A percentile compares a stretch with the other conserved stretches of the same genome.
phyloP scores from a whole-genome alignment of 1,284 basidiomycete genomes.

The Apiotrichum brassicae region DNA sequence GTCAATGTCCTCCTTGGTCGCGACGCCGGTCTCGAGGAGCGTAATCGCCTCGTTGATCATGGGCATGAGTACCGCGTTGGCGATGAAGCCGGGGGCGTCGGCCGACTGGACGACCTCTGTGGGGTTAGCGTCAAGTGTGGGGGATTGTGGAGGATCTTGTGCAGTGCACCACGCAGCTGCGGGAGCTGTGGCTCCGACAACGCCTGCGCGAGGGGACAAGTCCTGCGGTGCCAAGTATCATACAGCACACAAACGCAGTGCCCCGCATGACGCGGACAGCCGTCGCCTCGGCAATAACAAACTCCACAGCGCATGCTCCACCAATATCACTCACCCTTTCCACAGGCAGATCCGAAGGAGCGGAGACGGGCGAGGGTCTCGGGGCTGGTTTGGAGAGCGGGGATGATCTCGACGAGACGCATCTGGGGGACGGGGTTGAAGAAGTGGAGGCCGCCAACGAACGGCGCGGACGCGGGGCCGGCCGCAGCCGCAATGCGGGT shows the following conservation, averaged over 20 bases:
- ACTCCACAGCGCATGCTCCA: background rate
- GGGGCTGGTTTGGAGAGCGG: conserved; percentile 79
- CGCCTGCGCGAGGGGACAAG: too few species aligned
- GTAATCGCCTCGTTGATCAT: conserved; percentile 71
- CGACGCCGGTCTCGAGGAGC: conserved; percentile 83
- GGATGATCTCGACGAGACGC: conserved; percentile 79
- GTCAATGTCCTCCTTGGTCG: conserved; percentile 90
- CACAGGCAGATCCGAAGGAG: conserved; percentile 78
- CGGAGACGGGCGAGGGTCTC: conserved; percentile 71
- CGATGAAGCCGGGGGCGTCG: conserved; percentile 74
- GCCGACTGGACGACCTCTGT: conserved; percentile 78
- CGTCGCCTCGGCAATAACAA: too few species aligned
- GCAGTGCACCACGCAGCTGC: too few species aligned
- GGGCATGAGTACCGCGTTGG: conserved; percentile 47
- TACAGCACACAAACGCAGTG: too few species aligned
- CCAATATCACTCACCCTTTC: conserved; percentile 62
- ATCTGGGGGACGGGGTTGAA: conserved; percentile 95
- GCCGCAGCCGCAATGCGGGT: conserved; percentile 84
- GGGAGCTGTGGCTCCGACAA: too few species aligned
- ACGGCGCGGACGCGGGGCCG: conserved; percentile 46
- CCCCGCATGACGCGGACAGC: too few species aligned
- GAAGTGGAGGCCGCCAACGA: conserved; percentile 65
- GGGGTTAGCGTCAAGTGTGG: background rate
- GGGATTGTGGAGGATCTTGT: background rate
- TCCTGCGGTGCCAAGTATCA: too few species aligned